phyloP scores from a whole-genome alignment of 225 moss, liverwort and hornwort species.

The Physcomitrellopsis africana region DNA sequence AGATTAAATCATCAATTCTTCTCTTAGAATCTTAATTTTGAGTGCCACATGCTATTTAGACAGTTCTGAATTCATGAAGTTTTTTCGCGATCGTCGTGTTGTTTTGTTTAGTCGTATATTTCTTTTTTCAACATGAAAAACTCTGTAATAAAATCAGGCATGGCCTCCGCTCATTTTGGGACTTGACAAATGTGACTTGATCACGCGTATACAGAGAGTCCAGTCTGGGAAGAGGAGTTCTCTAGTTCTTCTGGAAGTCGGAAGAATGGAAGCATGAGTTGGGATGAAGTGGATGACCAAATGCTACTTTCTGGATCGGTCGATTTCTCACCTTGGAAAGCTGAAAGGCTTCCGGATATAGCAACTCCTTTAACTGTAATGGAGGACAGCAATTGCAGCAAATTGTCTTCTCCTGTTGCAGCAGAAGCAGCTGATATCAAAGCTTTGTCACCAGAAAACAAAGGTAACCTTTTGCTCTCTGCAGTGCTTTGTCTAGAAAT shows the following conservation, averaged over 20 bases:
- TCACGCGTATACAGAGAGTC: slow-evolving; percentile 38
- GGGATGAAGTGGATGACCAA: slow-evolving; percentile 65
- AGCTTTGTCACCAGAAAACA: slow-evolving; percentile 33
- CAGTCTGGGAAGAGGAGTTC: slow-evolving; percentile 48
- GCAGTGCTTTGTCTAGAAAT: neutral
- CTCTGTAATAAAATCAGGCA: neutral
- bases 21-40: neutral
- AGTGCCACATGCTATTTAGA: neutral
- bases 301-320: slow-evolving; percentile 80
- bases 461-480: slow-evolving; percentile 34
- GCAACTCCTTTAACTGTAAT: slow-evolving; percentile 34
- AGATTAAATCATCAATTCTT: slow-evolving; percentile 34
- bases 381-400: slow-evolving; percentile 37
- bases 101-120: neutral
- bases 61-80: neutral
- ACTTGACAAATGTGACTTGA: neutral
- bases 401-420: slow-evolving; percentile 36
- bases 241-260: slow-evolving; percentile 73
- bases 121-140: neutral
- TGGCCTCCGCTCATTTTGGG: slow-evolving; percentile 15
- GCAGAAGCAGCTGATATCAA: slow-evolving; percentile 33
- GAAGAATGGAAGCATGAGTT: slow-evolving; percentile 53
- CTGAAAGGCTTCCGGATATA: slow-evolving; percentile 79
- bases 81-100: neutral
- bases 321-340: slow-evolving; percentile 92